Evolutionary conservation across 2,329 filamentous ascomycete species (phyloP).

Genomic region (Alternaria longipes): DNA sequence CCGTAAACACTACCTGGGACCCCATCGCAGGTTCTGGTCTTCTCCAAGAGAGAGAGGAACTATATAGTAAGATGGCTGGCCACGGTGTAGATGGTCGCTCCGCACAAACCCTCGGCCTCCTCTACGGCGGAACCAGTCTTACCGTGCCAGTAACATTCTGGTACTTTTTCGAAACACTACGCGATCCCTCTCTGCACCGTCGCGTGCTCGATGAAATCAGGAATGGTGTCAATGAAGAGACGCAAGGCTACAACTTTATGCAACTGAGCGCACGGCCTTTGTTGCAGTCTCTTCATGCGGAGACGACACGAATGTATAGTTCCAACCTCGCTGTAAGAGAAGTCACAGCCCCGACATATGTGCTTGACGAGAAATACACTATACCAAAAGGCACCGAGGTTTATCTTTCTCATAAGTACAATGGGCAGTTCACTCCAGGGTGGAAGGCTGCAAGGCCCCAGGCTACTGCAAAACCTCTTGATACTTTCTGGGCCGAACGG

Average conservation of each 20-base stretch:
- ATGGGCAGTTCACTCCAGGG: slow-evolving; percentile 12
- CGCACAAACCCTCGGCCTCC: slow-evolving; percentile 24
- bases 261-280: slow-evolving; percentile 22
- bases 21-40: slow-evolving; percentile 20
- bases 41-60: slow-evolving; percentile 26
- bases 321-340: slow-evolving; percentile 15
- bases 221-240: neutral
- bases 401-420: slow-evolving; percentile 19
- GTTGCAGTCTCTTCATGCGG: slow-evolving; percentile 27
- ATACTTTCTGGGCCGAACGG: slow-evolving; percentile 27
- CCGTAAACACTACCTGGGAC: slow-evolving; percentile 19
- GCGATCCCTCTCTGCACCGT: neutral
- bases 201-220: slow-evolving; percentile 8
- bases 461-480: slow-evolving; percentile 7
- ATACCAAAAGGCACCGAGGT: slow-evolving; percentile 20
- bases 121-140: slow-evolving; percentile 28
- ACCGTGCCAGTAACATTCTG: slow-evolving; percentile 27
- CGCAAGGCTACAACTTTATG: slow-evolving; percentile 15
- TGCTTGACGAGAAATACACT: slow-evolving; percentile 24
- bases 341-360: slow-evolving; percentile 14
- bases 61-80: slow-evolving; percentile 23
- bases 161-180: slow-evolving; percentile 26
- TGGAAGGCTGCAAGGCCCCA: slow-evolving; percentile 11
- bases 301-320: slow-evolving; percentile 22
- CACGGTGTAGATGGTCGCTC: slow-evolving; percentile 21